These are phyloP conservation scores for Croton setiger DNA, from an alignment of 441 rosid genomes.

Conservation along the genomic window DNA sequence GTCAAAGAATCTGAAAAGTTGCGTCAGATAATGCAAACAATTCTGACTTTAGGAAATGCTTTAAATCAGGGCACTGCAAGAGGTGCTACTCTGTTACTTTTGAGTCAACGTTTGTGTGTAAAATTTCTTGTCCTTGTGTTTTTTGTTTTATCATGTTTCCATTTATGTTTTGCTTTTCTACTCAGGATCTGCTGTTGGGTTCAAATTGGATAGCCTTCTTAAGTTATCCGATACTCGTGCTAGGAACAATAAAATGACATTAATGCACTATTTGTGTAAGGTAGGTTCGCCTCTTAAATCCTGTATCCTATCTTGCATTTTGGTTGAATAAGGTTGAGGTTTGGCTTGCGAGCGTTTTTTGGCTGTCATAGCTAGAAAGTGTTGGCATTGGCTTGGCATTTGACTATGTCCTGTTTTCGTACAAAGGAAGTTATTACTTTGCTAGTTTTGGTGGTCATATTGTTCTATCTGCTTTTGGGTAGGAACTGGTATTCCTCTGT, in stretches of 20 bases:
- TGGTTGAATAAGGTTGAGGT: conserved; percentile 2
- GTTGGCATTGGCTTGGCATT: background rate
- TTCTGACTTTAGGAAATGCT: conserved; percentile 94
- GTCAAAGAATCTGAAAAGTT: conserved; percentile 85
- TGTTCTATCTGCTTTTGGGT: background rate
- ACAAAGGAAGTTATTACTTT: no score
- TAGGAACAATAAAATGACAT: conserved; percentile 92
- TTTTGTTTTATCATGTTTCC: background rate
- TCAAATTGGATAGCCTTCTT: conserved; percentile 95
- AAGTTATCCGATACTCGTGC: conserved; percentile 97
- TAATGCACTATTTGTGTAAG: conserved; percentile 98
- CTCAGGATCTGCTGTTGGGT: conserved; percentile 93
- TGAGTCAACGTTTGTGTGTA: background rate
- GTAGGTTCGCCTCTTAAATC: conserved; percentile 31
- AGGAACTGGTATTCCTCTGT: background rate
- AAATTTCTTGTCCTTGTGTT: background rate
- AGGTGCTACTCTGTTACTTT: conserved; percentile 42
- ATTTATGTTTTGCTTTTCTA: conserved; percentile 17
- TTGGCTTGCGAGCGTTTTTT: background rate
- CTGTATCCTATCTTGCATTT: background rate
- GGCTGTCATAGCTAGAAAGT: background rate
- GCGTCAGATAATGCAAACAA: conserved; percentile 98
- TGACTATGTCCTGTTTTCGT: background rate
- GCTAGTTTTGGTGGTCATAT: background rate
- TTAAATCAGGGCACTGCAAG: conserved; percentile 97